These are phyloP conservation scores for Diaporthe destruens DNA, from an alignment of 2,329 filamentous ascomycete species.

Conservation along the genomic window DNA sequence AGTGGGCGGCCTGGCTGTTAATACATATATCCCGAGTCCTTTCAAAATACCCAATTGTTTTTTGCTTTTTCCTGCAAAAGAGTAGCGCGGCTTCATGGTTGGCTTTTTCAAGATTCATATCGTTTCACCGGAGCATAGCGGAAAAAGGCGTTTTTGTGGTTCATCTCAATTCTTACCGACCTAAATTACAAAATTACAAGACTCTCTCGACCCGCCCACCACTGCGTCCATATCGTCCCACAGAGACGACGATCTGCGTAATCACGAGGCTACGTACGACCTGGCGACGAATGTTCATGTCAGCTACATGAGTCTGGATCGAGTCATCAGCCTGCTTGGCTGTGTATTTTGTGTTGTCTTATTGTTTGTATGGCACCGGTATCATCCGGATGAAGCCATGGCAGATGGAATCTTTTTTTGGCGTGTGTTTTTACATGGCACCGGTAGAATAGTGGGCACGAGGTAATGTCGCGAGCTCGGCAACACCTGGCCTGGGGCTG, in stretches of 20 bases:
- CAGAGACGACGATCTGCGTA: constrained; percentile 16
- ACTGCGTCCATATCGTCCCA: constrained; percentile 9
- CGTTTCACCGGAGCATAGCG: constrained; percentile 41
- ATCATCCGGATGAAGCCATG: background rate
- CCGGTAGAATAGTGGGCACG: constrained; percentile 17
- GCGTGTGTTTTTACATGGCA: constrained; percentile 6
- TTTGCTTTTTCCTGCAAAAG: constrained; percentile 20
- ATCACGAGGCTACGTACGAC: constrained; percentile 32
- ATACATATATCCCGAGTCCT: constrained; percentile 23
- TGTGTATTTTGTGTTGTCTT: constrained; percentile 29
- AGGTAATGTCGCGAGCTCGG: background rate
- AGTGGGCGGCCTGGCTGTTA: constrained; percentile 18
- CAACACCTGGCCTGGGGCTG: background rate
- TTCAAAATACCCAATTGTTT: constrained; percentile 31
- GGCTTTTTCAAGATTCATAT: constrained; percentile 37
- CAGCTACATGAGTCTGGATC: constrained; percentile 14
- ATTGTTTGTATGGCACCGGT: constrained; percentile 4
- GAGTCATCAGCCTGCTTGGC: constrained; percentile 3
- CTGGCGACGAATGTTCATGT: constrained; percentile 26
- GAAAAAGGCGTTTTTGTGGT: constrained; percentile 38
- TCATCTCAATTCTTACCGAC: constrained; percentile 22
- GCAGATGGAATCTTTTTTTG: constrained; percentile 2
- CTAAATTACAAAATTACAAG: constrained; percentile 15
- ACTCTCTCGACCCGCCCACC: constrained; percentile 6
- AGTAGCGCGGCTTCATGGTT: constrained; percentile 32